Evolutionary conservation across 2,329 filamentous ascomycete species (phyloP), one percentile per base, ranked within the genome.

Genomic region (Aureobasidium sp.): DNA sequence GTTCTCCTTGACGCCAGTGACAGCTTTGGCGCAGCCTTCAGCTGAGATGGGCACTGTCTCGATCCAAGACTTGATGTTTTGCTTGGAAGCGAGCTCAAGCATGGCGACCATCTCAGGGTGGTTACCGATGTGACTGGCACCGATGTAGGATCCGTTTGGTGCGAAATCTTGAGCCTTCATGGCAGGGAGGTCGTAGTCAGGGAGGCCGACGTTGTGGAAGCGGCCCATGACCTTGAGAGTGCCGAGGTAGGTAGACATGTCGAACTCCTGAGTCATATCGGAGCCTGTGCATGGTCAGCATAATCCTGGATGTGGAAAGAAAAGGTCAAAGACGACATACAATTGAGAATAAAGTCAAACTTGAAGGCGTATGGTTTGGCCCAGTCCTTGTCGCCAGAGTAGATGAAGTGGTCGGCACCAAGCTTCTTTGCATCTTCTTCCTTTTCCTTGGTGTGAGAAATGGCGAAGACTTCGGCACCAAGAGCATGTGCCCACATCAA

Each of bases 201-300:
- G 89, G 68, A 92, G 79, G 46, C 88, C 89, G 53, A 91, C 87
- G 68, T 83, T 88, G 71, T 92, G 83, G 83, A 87, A 92, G 70
- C 81, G 82, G 62, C 87, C 88, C 75, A 90, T 87, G 59, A 91
- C 84, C 74, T 91, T 89, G 72, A 92, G 82, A 69, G 91, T 81
- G 62, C 82, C 84, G 67, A 93, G 82, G 76, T 92, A 92, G 65
- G 85, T 80, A 55, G 75, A 74, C 32, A 90, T 77, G 69, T 88
- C 82, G 73, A 89, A 88, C 37, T 84, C 81, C 65, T 82, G 77
- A 52, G 82, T 86, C 34, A 80, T 83, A 69, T 83, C 87, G 66
- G 87, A 85, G 2, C 84, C 57, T 61, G 9, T 1, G 20, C n/a
- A 27, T 24, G 15, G 32, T 59, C 24, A 59, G 44, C 29, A 46